Conservation (phyloP, 768 basidiomycete species). For the Rhizopogon roseolus region DNA sequence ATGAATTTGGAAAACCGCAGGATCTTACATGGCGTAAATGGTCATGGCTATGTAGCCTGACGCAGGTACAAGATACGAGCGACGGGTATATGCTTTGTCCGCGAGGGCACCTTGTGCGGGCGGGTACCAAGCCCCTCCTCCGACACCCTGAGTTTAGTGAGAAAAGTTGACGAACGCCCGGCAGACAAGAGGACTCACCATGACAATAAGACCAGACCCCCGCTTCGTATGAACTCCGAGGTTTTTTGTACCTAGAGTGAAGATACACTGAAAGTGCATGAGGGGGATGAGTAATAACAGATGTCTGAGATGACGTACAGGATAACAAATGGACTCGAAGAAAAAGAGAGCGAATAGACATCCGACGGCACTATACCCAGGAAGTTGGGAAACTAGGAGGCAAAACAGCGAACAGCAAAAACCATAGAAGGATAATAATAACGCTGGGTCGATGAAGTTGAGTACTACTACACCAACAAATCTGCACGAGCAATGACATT, state of each 20-base stretch:
- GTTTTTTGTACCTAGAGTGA: constrained; percentile 63
- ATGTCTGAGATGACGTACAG: constrained; percentile 30
- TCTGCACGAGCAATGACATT: constrained; percentile 25
- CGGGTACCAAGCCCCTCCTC: constrained; percentile 68
- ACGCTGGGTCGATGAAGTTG: constrained; percentile 59
- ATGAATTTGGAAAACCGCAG: neutral
- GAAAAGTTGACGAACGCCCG: neutral
- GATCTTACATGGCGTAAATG: constrained; percentile 28
- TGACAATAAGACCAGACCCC: constrained; percentile 61
- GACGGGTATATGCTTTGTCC: constrained; percentile 41
- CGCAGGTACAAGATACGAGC: constrained; percentile 58
- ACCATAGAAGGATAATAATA: constrained; percentile 53
- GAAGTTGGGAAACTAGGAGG: constrained; percentile 43
- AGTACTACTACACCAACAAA: constrained; percentile 61
- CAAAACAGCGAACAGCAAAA: constrained; percentile 47
- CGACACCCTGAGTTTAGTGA: constrained; percentile 39
- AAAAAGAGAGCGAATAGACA: constrained; percentile 66
- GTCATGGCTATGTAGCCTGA: constrained; percentile 56
- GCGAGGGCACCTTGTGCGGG: constrained; percentile 55
- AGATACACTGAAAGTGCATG: constrained; percentile 39
- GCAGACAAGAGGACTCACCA: constrained; percentile 29
- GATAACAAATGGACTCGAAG: constrained; percentile 75
- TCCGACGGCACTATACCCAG: constrained; percentile 51
- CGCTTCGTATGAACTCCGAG: constrained; percentile 55
- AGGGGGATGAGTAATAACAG: neutral